Evolutionary conservation across 768 basidiomycete species (phyloP).

Genomic region (Boletus tomentosulus): DNA sequence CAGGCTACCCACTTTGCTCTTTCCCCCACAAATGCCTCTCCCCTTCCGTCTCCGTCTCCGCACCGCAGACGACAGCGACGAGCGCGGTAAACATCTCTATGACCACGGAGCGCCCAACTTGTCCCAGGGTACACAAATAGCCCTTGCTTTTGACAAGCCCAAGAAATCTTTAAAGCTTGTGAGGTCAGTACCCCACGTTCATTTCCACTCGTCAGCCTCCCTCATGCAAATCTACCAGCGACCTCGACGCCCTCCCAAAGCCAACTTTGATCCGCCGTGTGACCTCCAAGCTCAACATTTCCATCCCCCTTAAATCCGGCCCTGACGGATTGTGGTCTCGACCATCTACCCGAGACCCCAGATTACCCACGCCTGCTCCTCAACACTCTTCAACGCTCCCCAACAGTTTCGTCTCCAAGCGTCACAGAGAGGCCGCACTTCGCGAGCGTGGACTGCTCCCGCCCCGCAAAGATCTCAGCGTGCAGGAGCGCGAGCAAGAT

Average conservation of each 20-base stretch:
- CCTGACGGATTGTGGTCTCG: conserved; percentile 7
- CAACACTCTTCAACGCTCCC: conserved; percentile 13
- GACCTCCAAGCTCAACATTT: conserved; percentile 25
- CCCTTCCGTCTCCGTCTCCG: conserved; percentile 25
- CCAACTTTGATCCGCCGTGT: conserved; percentile 27
- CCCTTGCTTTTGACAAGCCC: neutral
- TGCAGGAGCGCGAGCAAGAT: conserved; percentile 40
- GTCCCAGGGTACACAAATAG: neutral
- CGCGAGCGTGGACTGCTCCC: conserved; percentile 59
- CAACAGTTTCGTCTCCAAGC: conserved; percentile 20
- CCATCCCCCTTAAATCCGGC: conserved; percentile 14
- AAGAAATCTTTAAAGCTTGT: conserved; percentile 2
- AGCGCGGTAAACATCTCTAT: neutral
- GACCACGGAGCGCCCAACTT: conserved; percentile 4
- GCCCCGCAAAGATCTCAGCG: conserved; percentile 34
- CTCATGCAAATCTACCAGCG: neutral
- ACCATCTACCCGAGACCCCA: conserved; percentile 8
- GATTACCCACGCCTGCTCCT: neutral
- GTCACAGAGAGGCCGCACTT: conserved; percentile 47
- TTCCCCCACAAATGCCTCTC: neutral
- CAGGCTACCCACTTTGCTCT: neutral
- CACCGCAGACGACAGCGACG: conserved; percentile 20
- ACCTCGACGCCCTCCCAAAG: conserved; percentile 2
- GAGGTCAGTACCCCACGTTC: conserved; percentile 3
- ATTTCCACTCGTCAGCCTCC: neutral